These are phyloP conservation scores for Dactylellina cionopaga DNA, from an alignment of 2,329 filamentous ascomycete genomes.

Conservation along the genomic window DNA sequence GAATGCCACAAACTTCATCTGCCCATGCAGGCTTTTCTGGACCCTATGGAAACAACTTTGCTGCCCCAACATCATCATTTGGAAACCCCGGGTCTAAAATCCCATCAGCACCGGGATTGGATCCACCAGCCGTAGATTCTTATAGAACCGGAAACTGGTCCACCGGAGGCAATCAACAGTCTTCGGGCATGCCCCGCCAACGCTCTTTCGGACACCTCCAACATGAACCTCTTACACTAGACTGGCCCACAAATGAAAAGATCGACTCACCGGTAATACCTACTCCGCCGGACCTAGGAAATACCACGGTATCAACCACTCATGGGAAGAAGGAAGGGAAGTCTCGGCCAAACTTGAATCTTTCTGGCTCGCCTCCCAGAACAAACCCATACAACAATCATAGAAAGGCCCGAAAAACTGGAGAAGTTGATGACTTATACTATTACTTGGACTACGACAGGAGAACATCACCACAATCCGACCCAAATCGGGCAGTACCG, in stretches of 20 bases:
- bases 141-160: conserved; percentile 34
- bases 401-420: conserved; percentile 44
- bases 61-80: neutral
- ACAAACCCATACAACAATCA: conserved; percentile 50
- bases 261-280: conserved; percentile 37
- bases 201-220: conserved; percentile 31
- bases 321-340: conserved; percentile 49
- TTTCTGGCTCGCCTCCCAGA: conserved; percentile 39
- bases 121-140: conserved; percentile 17
- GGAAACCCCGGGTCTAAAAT: conserved; percentile 19
- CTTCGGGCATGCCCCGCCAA: conserved; percentile 18
- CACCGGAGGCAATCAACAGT: neutral
- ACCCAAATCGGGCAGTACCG: conserved; percentile 38
- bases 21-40: conserved; percentile 7
- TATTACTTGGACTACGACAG: conserved; percentile 49
- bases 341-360: conserved; percentile 27
- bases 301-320: conserved; percentile 3
- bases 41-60: conserved; percentile 31
- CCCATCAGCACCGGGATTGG: conserved; percentile 21
- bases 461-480: conserved; percentile 34
- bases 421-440: conserved; percentile 50
- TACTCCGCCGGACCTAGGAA: conserved; percentile 26
- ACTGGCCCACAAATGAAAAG: conserved; percentile 38
- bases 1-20: conserved; percentile 2
- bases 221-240: conserved; percentile 17